Percentiles rank a stretch among this genome's conserved stretches.
Conservation (phyloP, 1,139 yeast genomes). For the Debaryomycetaceae sp. region DNA sequence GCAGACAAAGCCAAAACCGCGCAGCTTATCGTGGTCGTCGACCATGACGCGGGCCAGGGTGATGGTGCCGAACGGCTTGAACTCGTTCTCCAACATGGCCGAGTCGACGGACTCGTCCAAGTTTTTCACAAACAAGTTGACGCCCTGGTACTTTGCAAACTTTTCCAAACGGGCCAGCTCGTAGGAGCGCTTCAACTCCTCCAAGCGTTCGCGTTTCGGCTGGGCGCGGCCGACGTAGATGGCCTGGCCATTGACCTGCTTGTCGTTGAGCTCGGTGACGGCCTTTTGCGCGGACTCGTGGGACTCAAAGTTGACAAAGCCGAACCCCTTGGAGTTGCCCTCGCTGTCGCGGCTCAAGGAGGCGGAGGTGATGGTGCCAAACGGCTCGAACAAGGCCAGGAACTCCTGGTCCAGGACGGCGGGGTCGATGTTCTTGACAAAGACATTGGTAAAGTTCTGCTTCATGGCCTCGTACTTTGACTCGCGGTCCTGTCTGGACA, state of each 20-base stretch:
- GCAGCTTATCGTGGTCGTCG: conserved; percentile 89
- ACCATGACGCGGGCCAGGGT: conserved; percentile 96
- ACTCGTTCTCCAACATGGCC: conserved; percentile 85
- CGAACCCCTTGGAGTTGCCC: conserved; percentile 92
- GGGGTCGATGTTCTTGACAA: conserved; percentile 77
- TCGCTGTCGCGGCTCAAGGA: conserved; percentile 74
- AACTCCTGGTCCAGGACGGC: conserved; percentile 69
- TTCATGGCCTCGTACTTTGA: conserved; percentile 86
- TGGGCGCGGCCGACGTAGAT: conserved; percentile 98
- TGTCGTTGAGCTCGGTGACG: conserved; percentile 84
- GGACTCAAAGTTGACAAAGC: conserved; percentile 81
- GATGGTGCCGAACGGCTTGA: conserved; percentile 87
- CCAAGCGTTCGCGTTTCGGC: conserved; percentile 96
- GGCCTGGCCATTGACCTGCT: conserved; percentile 74
- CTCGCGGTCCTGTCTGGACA: conserved; percentile 90
- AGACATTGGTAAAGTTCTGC: conserved; percentile 91
- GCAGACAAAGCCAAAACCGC: conserved; percentile 98
- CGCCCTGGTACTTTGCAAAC: conserved; percentile 93
- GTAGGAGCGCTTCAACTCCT: conserved; percentile 91
- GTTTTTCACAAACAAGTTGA: conserved; percentile 93
- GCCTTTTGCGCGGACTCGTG: conserved; percentile 89
- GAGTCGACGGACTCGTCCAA: conserved; percentile 89
- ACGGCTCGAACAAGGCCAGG: conserved; percentile 58
- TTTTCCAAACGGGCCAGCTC: conserved; percentile 91
- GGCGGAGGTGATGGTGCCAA: conserved; percentile 79